These are phyloP conservation scores for Rubia yunnanensis DNA, from an alignment of 257 asterid species.

Conservation along the genomic window DNA sequence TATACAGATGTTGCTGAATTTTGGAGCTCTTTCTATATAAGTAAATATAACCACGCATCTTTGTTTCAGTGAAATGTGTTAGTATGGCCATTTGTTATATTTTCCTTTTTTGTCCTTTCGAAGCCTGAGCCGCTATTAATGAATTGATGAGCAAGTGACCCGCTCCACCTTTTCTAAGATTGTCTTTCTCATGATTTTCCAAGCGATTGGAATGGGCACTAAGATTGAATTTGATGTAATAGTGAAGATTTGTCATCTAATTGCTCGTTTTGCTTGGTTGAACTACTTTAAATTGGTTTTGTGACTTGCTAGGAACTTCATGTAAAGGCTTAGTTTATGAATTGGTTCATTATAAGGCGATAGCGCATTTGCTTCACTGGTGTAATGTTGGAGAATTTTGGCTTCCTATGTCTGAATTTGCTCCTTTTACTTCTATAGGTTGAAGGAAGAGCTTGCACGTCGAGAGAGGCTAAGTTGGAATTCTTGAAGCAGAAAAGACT, in stretches of 20 bases:
- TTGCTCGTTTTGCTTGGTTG: not conserved
- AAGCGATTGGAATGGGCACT: not conserved
- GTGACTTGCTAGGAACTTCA: not conserved
- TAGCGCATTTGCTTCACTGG: not conserved
- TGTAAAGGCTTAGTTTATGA: not conserved
- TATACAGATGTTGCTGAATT: not conserved
- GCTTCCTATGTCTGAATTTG: not conserved
- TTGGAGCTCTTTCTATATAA: not conserved
- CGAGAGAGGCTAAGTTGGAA: conserved; percentile 78
- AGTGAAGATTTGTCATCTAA: not conserved
- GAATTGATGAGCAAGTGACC: not conserved
- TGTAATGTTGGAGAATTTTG: not conserved
- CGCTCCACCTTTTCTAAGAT: not conserved
- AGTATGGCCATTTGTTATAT: not conserved
- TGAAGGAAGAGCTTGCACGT: conserved; percentile 68
- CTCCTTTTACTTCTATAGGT: conserved; percentile 38
- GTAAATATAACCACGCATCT: not conserved
- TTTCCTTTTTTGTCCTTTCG: not conserved
- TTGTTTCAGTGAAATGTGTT: not conserved
- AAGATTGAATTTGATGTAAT: not conserved
- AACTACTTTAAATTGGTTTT: not conserved
- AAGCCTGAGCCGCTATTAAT: not conserved
- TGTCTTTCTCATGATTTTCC: not conserved
- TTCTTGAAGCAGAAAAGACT: conserved; percentile 79
- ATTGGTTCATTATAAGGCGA: not conserved